These are phyloP conservation scores for Phytophthora macrochlamydospora DNA, from an alignment of 352 stramenopile species.

Conservation along the genomic window DNA sequence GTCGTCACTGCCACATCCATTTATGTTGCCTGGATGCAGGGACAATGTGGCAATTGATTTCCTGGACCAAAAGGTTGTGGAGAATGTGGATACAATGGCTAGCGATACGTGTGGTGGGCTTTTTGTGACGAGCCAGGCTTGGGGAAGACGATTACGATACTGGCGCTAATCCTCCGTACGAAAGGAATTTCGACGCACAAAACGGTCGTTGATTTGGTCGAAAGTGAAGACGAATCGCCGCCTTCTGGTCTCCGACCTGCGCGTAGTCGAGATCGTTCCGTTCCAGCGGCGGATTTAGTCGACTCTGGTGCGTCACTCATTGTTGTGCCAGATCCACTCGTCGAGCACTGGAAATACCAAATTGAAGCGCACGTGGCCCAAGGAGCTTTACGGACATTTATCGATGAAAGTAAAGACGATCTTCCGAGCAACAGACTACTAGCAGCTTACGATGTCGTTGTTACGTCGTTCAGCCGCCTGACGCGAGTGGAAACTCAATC, in stretches of 20 bases:
- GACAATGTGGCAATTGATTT: slow-evolving; percentile 39
- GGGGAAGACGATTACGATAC: slow-evolving; percentile 81
- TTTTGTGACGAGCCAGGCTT: slow-evolving; percentile 79
- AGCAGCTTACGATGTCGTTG: slow-evolving; percentile 60
- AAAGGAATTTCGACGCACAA: slow-evolving; percentile 39
- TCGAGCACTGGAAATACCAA: slow-evolving; percentile 76
- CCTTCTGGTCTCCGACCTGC: slow-evolving; percentile 29
- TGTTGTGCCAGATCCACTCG: slow-evolving; percentile 59
- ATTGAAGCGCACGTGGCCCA: slow-evolving; percentile 48
- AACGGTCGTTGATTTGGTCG: neutral
- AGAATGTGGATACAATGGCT: slow-evolving; percentile 4
- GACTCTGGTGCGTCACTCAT: slow-evolving; percentile 55
- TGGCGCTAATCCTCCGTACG: slow-evolving; percentile 69
- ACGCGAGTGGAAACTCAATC: slow-evolving; percentile 51
- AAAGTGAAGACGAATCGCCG: neutral
- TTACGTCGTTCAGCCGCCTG: slow-evolving; percentile 67
- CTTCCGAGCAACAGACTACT: slow-evolving; percentile 42
- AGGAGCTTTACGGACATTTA: slow-evolving; percentile 32
- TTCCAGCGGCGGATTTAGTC: slow-evolving; percentile 38
- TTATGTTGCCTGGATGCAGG: slow-evolving; percentile 21
- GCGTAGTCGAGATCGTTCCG: slow-evolving; percentile 27
- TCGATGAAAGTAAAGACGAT: slow-evolving; percentile 34
- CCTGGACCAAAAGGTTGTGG: slow-evolving; percentile 40
- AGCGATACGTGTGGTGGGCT: slow-evolving; percentile 62
- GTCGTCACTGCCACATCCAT: slow-evolving; percentile 39